Percentiles rank a stretch among this genome's conserved stretches.
phyloP scores from a whole-genome alignment of 1,139 yeast genomes.

The Yamadazyma taylorii region DNA sequence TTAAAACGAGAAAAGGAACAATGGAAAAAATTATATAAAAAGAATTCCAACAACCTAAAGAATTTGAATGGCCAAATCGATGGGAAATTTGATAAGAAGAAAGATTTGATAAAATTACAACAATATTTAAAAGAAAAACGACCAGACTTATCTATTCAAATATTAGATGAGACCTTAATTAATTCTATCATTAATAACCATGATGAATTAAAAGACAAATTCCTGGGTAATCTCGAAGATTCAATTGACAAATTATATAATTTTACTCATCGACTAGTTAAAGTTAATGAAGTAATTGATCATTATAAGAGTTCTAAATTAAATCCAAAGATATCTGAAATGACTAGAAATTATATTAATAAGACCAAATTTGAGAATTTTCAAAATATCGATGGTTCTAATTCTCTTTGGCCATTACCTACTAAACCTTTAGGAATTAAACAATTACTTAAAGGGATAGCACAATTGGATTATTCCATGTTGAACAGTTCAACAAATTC shows the following conservation, averaged over 20 bases:
- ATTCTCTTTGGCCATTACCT: conserved; percentile 21
- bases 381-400: background rate
- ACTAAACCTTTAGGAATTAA: conserved; percentile 17
- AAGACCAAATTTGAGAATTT: conserved; percentile 16
- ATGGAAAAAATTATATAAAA: conserved; percentile 43
- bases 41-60: conserved; percentile 21
- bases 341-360: conserved; percentile 22
- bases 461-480: conserved; percentile 16
- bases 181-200: conserved; percentile 6
- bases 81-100: conserved; percentile 11
- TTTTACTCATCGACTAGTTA: conserved; percentile 23
- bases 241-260: conserved; percentile 25
- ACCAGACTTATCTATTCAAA: conserved; percentile 6
- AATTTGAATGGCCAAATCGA: conserved; percentile 11
- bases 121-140: conserved; percentile 11
- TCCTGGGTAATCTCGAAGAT: conserved; percentile 20
- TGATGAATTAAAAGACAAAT: conserved; percentile 12
- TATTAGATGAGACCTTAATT: conserved; percentile 7
- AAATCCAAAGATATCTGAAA: conserved; percentile 18
- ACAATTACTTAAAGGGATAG: conserved; percentile 23
- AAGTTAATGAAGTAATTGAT: conserved; percentile 22
- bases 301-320: conserved; percentile 17
- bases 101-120: background rate
- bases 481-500: background rate
- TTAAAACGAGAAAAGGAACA: conserved; percentile 47